Evolutionary conservation across 441 rosid species (phyloP).

Genomic region (Eruca vesicaria): DNA sequence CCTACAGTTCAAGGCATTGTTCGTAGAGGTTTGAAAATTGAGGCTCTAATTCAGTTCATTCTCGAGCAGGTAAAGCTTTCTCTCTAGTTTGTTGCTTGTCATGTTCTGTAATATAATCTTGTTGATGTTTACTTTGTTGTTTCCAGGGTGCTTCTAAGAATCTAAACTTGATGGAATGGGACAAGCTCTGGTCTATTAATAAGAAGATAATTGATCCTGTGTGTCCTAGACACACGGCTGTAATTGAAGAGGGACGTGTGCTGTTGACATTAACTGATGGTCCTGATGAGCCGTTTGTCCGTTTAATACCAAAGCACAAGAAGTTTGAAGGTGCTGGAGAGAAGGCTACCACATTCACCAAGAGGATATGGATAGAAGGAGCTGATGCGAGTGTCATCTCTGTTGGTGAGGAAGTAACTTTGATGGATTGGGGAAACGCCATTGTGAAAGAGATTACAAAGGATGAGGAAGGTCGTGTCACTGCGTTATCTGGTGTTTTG

Average conservation of each 20-base stretch:
- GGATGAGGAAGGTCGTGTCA: conserved; percentile 60
- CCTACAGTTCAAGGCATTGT: conserved; percentile 99
- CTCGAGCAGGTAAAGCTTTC: conserved; percentile 69
- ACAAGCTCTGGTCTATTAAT: conserved; percentile 92
- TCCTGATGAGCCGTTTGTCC: conserved; percentile 77
- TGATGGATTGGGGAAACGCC: conserved; percentile 99
- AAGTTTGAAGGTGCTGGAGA: conserved; percentile 93
- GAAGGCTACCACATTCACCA: conserved; percentile 78
- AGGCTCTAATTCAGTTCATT: conserved; percentile 85
- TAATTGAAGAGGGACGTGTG: conserved; percentile 59
- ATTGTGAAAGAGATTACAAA: conserved; percentile 68
- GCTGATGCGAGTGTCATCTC: conserved; percentile 73
- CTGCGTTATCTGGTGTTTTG: conserved; percentile 59
- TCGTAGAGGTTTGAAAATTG: conserved; percentile 83
- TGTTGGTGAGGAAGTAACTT: conserved; percentile 70
- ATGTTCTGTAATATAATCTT: neutral
- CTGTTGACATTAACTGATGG: conserved; percentile 64
- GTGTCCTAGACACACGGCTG: conserved; percentile 95
- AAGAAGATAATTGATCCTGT: conserved; percentile 93
- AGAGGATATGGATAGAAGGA: conserved; percentile 76
- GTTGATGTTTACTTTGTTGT: neutral
- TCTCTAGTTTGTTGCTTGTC: neutral
- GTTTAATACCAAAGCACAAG: conserved; percentile 81
- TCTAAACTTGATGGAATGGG: conserved; percentile 95
- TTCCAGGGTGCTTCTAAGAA: conserved; percentile 85